Conservation (phyloP, 257 asterid genomes). For the Plantago major region DNA sequence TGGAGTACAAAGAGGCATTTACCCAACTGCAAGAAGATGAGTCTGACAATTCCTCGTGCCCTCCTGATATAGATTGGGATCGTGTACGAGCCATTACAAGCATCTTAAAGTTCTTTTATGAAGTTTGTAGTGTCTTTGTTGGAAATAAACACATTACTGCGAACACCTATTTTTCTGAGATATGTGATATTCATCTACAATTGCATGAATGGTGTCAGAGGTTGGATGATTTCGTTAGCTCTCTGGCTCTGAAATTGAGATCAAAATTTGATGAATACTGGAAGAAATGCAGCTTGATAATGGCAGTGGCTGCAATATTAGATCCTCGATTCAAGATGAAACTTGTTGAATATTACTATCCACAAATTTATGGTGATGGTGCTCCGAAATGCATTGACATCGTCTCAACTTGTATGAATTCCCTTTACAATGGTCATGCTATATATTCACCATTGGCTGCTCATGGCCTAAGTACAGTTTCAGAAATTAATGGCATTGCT, state of each 20-base stretch:
- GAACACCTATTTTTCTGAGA: constrained; percentile 70
- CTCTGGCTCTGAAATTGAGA: constrained; percentile 80
- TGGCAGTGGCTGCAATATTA: constrained; percentile 91
- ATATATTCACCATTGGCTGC: constrained; percentile 58
- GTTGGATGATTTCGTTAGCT: constrained; percentile 72
- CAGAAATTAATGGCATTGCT: constrained; percentile 41
- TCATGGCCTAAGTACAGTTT: constrained; percentile 43
- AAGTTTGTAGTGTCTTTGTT: constrained; percentile 62
- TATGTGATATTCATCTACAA: constrained; percentile 84
- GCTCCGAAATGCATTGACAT: constrained; percentile 60
- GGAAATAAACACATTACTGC: constrained; percentile 68
- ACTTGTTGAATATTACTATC: constrained; percentile 80
- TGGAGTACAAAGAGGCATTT: constrained; percentile 71
- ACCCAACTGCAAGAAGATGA: constrained; percentile 73
- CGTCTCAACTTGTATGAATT: constrained; percentile 82
- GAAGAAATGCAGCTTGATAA: constrained; percentile 95
- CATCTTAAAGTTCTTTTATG: constrained; percentile 74
- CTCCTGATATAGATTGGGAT: constrained; percentile 67
- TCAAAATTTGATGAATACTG: constrained; percentile 84
- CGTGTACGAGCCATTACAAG: constrained; percentile 58
- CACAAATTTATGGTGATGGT: constrained; percentile 67
- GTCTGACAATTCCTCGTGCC: constrained; percentile 47
- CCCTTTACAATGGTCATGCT: constrained; percentile 78
- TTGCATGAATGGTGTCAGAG: constrained; percentile 91
- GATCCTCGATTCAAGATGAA: constrained; percentile 92